Percentiles rank a stretch among this genome's conserved stretches.
These are phyloP conservation scores for Calonectria naviculata DNA, from an alignment of 2,329 filamentous ascomycete species.

Conservation along the genomic window DNA sequence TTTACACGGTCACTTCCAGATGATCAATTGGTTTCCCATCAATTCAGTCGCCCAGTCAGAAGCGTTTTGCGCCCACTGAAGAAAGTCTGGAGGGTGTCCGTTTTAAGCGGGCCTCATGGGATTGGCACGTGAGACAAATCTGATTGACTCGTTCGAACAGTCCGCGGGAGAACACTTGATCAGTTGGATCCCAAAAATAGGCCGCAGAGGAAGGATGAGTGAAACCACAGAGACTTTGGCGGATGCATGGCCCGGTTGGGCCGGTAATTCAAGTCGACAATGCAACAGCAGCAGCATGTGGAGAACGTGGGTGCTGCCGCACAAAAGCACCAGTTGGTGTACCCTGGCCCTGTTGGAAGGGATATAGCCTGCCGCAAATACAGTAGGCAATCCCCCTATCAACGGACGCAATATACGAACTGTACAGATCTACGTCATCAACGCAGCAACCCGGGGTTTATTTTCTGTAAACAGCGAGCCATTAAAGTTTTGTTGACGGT, in stretches of 20 bases:
- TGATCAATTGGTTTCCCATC: not conserved
- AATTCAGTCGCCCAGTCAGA: not conserved
- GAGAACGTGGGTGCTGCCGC: constrained; percentile 6
- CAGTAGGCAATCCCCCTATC: not conserved
- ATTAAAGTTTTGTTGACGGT: not conserved
- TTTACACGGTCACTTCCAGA: not conserved
- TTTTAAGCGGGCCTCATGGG: not conserved
- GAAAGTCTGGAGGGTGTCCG: not conserved
- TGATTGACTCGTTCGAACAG: not conserved
- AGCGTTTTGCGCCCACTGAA: not conserved
- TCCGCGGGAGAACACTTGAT: not conserved
- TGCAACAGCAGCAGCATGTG: constrained; percentile 21
- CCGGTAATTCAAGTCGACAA: constrained; percentile 26
- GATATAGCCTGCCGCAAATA: not conserved
- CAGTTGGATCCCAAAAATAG: not conserved
- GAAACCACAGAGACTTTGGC: not conserved
- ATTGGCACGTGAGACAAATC: not conserved
- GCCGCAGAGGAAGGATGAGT: not conserved
- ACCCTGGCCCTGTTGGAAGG: not conserved
- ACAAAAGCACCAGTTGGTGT: constrained; percentile 1
- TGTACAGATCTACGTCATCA: not conserved
- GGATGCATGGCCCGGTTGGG: constrained; percentile 6
- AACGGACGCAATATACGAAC: not conserved
- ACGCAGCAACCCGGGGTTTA: not conserved
- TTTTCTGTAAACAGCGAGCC: not conserved